Percentiles rank a stretch among this genome's conserved stretches.
Evolutionary conservation across 1,139 yeast genomes (phyloP).

Genomic region (Taphrina communis): DNA sequence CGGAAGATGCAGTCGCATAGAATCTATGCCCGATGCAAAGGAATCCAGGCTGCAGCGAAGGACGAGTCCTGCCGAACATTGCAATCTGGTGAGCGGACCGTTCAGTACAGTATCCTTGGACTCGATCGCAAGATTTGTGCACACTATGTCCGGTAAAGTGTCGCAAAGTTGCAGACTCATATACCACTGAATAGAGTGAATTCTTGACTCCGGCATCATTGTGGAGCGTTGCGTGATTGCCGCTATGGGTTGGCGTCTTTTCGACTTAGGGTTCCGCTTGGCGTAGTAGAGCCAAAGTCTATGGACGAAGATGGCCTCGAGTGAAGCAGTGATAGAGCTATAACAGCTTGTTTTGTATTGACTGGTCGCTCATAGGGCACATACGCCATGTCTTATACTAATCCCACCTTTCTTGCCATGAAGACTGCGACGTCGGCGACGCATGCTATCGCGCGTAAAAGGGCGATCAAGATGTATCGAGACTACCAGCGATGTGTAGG

Average conservation of each 20-base stretch:
- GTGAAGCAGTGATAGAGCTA: too few species aligned
- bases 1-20: conserved; percentile 22
- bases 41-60: neutral
- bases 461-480: conserved; percentile 53
- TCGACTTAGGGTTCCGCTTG: conserved; percentile 1
- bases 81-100: neutral
- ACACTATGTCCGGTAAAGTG: too few species aligned
- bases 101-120: too few species aligned
- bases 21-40: neutral
- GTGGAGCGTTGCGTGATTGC: conserved; percentile 3
- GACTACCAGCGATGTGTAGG: conserved; percentile 49
- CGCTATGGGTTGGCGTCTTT: neutral
- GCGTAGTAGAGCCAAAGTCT: neutral
- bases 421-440: conserved; percentile 73
- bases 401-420: conserved; percentile 82
- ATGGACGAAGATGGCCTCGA: neutral
- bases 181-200: too few species aligned
- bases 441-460: conserved; percentile 62
- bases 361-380: too few species aligned
- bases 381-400: conserved; percentile 29
- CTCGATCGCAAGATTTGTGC: too few species aligned
- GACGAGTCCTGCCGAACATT: neutral
- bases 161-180: too few species aligned
- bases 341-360: neutral
- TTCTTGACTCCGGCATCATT: conserved; percentile 2